These are phyloP conservation scores for Aurinia saxatilis DNA, from an alignment of 345 rosid genomes.

Conservation along the genomic window DNA sequence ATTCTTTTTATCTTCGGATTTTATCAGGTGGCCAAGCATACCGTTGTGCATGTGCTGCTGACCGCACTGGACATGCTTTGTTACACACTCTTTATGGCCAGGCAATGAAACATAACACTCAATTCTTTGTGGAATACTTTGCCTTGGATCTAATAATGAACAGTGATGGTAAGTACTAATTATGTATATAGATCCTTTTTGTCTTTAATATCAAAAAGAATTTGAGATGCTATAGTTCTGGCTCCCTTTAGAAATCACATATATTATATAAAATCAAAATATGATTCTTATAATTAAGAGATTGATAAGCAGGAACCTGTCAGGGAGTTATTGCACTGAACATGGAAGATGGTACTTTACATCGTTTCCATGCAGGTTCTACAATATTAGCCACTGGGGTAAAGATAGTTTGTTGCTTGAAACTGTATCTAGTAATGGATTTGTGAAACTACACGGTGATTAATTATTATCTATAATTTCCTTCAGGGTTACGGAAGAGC, in stretches of 20 bases:
- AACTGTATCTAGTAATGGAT: neutral
- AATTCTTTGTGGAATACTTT: slow-evolving; percentile 94
- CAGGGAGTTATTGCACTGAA: slow-evolving; percentile 91
- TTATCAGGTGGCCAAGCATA: slow-evolving; percentile 91
- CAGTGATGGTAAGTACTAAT: slow-evolving; percentile 58
- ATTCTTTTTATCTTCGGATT: neutral
- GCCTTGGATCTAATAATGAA: slow-evolving; percentile 80
- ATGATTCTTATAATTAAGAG: neutral
- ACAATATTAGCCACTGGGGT: slow-evolving; percentile 95
- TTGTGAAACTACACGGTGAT: neutral
- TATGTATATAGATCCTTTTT: too few relatives aligned
- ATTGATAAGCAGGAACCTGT: slow-evolving; percentile 58
- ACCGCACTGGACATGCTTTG: slow-evolving; percentile 92
- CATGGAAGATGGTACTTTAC: slow-evolving; percentile 95
- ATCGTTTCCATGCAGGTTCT: slow-evolving; percentile 64
- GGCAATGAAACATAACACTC: slow-evolving; percentile 96
- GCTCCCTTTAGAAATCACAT: neutral
- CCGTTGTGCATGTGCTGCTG: slow-evolving; percentile 99
- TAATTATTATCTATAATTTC: neutral
- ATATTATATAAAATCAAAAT: too few relatives aligned
- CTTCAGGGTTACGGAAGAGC: slow-evolving; percentile 89
- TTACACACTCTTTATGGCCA: slow-evolving; percentile 95
- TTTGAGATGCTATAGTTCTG: too few relatives aligned
- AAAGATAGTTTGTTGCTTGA: neutral
- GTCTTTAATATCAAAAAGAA: too few relatives aligned